phyloP scores from a whole-genome alignment of 2,329 filamentous ascomycete genomes.

The Coniosporium tulheliwenetii region DNA sequence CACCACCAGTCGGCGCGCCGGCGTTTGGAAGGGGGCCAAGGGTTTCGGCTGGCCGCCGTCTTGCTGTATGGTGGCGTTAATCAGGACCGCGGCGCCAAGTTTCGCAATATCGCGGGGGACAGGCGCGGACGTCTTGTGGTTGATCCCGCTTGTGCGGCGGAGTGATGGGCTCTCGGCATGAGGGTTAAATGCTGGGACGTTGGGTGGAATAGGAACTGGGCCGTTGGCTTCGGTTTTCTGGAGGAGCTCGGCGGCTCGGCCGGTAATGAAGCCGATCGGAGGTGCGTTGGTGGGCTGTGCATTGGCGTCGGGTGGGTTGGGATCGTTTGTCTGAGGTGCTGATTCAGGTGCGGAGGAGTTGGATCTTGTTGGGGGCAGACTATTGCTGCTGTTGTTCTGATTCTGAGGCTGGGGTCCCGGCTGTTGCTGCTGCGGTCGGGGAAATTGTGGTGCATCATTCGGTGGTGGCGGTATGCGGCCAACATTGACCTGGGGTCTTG shows the following conservation, averaged over 20 bases:
- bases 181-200: conserved; percentile 27
- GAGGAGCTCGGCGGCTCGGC: conserved; percentile 25
- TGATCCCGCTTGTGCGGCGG: conserved; percentile 73
- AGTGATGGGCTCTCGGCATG: conserved; percentile 53
- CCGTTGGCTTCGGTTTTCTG: conserved; percentile 17
- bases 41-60: conserved; percentile 1
- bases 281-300: conserved; percentile 9
- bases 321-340: conserved; percentile 9
- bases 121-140: conserved; percentile 64
- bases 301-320: conserved; percentile 3
- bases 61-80: conserved; percentile 1
- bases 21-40: conserved; percentile 1
- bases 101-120: conserved; percentile 34
- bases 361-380: conserved; percentile 5
- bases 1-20: neutral
- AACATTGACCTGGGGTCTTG: conserved; percentile 5
- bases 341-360: conserved; percentile 13
- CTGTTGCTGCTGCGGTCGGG: conserved; percentile 10
- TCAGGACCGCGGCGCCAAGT: neutral
- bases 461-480: conserved; percentile 12
- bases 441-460: conserved; percentile 11
- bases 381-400: neutral
- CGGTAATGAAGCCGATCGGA: conserved; percentile 29
- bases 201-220: conserved; percentile 12
- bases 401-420: conserved; percentile 4